These are phyloP conservation scores for Eucalyptus erythrocorys DNA, from an alignment of 345 rosid species.

Conservation along the genomic window DNA sequence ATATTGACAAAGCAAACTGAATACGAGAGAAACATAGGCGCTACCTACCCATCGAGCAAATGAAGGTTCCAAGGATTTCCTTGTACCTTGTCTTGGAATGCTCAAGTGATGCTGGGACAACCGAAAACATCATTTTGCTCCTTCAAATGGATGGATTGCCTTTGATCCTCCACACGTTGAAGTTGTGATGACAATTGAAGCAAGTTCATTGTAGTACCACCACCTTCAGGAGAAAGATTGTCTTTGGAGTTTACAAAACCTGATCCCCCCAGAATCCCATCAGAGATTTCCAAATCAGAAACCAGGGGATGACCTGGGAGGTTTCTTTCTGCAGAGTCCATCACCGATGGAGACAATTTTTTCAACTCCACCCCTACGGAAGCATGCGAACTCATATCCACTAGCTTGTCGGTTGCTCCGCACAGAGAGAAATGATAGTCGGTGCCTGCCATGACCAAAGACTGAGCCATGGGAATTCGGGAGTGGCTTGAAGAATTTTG, in stretches of 20 bases:
- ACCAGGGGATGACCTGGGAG: slow-evolving; percentile 8
- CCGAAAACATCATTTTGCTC: slow-evolving; percentile 34
- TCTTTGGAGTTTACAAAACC: slow-evolving; percentile 13
- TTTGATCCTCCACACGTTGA: slow-evolving; percentile 61
- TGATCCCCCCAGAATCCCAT: slow-evolving; percentile 14
- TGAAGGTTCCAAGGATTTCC: neutral
- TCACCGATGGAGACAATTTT: slow-evolving; percentile 10
- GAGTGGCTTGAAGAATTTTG: slow-evolving; percentile 15
- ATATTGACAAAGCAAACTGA: neutral
- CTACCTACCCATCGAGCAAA: neutral
- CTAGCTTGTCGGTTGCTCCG: slow-evolving; percentile 8
- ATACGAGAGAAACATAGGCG: neutral
- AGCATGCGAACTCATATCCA: slow-evolving; percentile 1
- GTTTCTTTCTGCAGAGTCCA: slow-evolving; percentile 20
- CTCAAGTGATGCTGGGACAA: slow-evolving; percentile 6
- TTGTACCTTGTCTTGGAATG: neutral
- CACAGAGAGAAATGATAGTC: neutral
- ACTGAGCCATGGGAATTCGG: slow-evolving; percentile 7
- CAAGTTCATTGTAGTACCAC: slow-evolving; percentile 50
- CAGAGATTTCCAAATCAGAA: slow-evolving; percentile 11
- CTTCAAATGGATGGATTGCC: slow-evolving; percentile 36
- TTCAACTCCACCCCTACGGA: slow-evolving; percentile 9
- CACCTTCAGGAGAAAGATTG: slow-evolving; percentile 9
- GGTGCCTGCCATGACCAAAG: slow-evolving; percentile 1
- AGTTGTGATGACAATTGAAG: slow-evolving; percentile 65